Evolutionary conservation across 1,284 basidiomycete genomes (phyloP), one percentile per base, ranked within the genome.

Genomic region (Hemileia vastatrix): DNA sequence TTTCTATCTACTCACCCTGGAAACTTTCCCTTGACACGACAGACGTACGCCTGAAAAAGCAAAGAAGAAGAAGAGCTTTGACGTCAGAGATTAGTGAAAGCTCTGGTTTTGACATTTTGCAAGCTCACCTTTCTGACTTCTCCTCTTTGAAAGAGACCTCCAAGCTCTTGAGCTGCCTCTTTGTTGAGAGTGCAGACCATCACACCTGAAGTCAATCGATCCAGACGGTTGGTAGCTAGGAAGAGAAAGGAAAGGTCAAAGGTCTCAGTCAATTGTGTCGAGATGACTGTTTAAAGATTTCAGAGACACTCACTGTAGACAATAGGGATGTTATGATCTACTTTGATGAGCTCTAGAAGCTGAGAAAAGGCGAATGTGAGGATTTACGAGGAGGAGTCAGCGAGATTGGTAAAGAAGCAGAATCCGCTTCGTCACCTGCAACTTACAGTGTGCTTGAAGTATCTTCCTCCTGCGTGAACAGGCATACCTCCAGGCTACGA

Each of bases 161-260:
- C 86, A 21, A 97, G 79, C n/a, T 79, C 76, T n/a, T 84, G 81
- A 0, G 91, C 90, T 24, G 87, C 81, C 49, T 83, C 78, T 1
- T 85, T 79, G 13, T 85, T 86, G 9, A 92, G 80, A 0, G 90
- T 89, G 58, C 95, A 81, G 67, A 98, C 89, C 92, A 98, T 93
- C 59, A 97, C 81, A 4, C 94, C 94, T 0, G 90, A 94, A 0
- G 95, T 98, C 18, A 98, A 80, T 56, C 94, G 82, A 77, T 98
- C 95, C 50, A 98, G 80, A 52, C 94, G 83, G 75, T 98, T 98
- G 43, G 92, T 86, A 64, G 93, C 92, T 94, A n/a, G n/a, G n/a
- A n/a, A n/a, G n/a, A n/a, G n/a, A n/a, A n/a, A n/a, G n/a, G n/a
- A n/a, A 13, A 13, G n/a, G n/a, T 19, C 27, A n/a, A 19, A 23